Conservation (phyloP, 2,329 filamentous ascomycete genomes). For the Fusarium aywerte region DNA sequence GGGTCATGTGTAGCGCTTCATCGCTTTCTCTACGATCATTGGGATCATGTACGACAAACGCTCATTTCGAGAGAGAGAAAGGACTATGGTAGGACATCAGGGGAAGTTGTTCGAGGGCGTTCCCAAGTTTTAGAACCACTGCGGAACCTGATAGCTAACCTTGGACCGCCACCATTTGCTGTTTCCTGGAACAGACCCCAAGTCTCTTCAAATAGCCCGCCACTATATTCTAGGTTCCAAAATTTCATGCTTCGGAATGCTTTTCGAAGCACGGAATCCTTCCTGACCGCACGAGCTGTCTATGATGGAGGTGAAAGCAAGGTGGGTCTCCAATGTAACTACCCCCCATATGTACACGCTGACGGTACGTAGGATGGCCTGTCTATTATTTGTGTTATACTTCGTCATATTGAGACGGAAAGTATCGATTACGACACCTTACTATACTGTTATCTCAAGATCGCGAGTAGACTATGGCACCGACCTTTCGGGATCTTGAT, state of each 20-base stretch:
- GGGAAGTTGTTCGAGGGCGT: constrained; percentile 62
- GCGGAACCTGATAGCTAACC: constrained; percentile 70
- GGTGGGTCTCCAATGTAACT: constrained; percentile 49
- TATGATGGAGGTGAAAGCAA: constrained; percentile 79
- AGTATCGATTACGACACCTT: constrained; percentile 73
- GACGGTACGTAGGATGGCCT: constrained; percentile 66
- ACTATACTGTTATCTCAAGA: constrained; percentile 76
- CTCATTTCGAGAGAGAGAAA: constrained; percentile 69
- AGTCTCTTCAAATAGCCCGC: constrained; percentile 71
- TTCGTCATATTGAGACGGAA: constrained; percentile 74
- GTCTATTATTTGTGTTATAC: constrained; percentile 74
- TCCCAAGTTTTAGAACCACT: constrained; percentile 70
- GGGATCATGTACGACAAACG: constrained; percentile 75
- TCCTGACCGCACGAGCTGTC: constrained; percentile 71
- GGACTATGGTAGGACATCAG: constrained; percentile 65
- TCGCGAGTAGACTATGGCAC: constrained; percentile 76
- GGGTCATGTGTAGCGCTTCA: constrained; percentile 77
- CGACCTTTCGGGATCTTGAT: constrained; percentile 74
- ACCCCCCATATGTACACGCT: constrained; percentile 2
- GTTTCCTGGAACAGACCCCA: constrained; percentile 76
- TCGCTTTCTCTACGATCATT: constrained; percentile 76
- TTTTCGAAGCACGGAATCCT: constrained; percentile 71
- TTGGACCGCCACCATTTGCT: constrained; percentile 74
- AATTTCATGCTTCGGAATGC: constrained; percentile 79
- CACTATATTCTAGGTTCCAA: constrained; percentile 74